phyloP scores from a whole-genome alignment of 2,329 filamentous ascomycete genomes.

The Diaporthe sp. region DNA sequence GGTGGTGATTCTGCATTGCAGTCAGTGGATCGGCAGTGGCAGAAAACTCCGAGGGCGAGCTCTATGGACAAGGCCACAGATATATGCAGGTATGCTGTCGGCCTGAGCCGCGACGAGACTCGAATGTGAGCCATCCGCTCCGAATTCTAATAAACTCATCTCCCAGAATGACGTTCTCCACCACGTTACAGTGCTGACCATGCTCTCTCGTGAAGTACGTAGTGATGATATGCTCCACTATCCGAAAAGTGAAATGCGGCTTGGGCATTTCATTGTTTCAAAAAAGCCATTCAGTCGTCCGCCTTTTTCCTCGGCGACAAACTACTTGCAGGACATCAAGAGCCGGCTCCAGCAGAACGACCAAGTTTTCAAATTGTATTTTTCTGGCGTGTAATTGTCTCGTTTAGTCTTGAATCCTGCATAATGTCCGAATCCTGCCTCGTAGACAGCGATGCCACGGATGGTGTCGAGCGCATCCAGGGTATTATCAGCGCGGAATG shows the following conservation, averaged over 20 bases:
- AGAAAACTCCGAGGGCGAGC: background rate
- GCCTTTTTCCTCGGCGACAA: background rate
- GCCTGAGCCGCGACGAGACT: background rate
- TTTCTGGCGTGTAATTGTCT: no score
- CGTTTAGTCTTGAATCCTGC: no score
- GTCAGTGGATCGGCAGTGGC: background rate
- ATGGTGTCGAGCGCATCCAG: no score
- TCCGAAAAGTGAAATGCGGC: no score
- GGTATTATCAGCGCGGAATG: no score
- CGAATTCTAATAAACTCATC: no score
- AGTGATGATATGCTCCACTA: background rate
- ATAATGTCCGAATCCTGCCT: no score
- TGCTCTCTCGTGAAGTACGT: background rate
- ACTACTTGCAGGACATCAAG: background rate
- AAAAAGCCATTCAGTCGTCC: background rate
- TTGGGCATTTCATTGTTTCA: background rate
- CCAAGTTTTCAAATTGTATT: no score
- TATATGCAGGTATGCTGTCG: background rate
- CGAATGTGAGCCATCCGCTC: background rate
- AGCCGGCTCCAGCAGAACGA: no score
- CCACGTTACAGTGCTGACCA: no score
- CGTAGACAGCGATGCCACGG: no score
- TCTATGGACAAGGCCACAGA: background rate
- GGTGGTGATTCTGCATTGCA: background rate
- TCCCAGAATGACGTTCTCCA: background rate